Base-by-base conservation (phyloP, 2,329 filamentous ascomycete species). In the Coniella vitis region DNA sequence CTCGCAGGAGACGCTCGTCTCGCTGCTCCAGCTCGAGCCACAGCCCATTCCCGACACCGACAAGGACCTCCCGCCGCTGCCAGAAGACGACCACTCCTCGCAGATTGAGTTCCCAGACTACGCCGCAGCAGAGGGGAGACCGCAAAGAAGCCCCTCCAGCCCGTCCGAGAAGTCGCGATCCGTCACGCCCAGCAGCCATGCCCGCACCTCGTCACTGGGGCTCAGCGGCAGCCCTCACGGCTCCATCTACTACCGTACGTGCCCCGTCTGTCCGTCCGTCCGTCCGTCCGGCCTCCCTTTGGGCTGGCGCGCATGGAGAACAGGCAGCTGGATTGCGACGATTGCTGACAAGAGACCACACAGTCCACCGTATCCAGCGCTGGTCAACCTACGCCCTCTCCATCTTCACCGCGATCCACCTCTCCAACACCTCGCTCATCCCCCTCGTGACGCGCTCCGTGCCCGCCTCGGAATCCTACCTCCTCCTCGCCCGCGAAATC, bases 311-410 rank as follows among this genome's bases (percentile, higher is more conserved):
- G n/a, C n/a, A 37, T 17, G 35, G 14, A n/a, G 4, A 38, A 21
- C 7, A 14, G 14, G 19, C 12, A 19, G 22, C 19, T n/a, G n/a
- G 37, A 14, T 14, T 17, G 22, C 37, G 12, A 4, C 13, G 9
- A 38, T 8, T 14, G 16, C 16, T 25, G 9, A 47, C 22, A n/a
- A 12, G 3, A 35, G 37, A 21, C 7, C 4, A 5, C 29, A 1
- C 36, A 53, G 85, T 94, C 46, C 76, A 76, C 4, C 80, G 86
- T 41, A 74, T 93, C 32, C 93, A 97, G 66, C 85, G 82, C 64
- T 95, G 95, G 73, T 93, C 89, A 1, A 89, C 86, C 57, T 94
- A 95, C 70, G 81, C 86, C 56, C 90, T 88, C 61, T 81, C 80
- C 54, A 70, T 87, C 56, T 95, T 91, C 69, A 76, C 84, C 31